A percentile compares a stretch with the other conserved stretches of the same genome.
phyloP scores from a whole-genome alignment of 148 eudicot genomes.

The Linanthus parryae region DNA sequence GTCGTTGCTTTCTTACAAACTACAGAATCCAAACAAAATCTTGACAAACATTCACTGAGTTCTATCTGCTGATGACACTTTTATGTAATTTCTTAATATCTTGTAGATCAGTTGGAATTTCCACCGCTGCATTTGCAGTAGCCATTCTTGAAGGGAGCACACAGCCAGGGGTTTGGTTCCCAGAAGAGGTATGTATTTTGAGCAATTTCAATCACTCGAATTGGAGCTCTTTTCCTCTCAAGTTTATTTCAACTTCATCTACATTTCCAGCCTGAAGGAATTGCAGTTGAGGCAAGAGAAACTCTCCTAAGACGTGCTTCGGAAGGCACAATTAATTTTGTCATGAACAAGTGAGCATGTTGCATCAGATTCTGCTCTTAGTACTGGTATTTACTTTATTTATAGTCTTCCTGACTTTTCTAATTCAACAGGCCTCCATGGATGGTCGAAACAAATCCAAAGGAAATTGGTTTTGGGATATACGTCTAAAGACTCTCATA shows the following conservation, averaged over 20 bases:
- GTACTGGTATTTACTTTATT: not conserved
- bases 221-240: not conserved
- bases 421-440: conserved; percentile 72
- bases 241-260: conserved; percentile 1
- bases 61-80: not conserved
- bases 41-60: too few species aligned
- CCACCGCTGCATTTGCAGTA: conserved; percentile 80
- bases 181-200: conserved; percentile 75
- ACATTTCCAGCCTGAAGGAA: conserved; percentile 66
- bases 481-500: conserved; percentile 23
- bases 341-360: conserved; percentile 67
- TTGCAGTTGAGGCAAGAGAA: conserved; percentile 81
- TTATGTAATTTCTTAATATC: conserved; percentile 5
- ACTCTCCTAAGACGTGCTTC: conserved; percentile 67
- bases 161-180: conserved; percentile 97
- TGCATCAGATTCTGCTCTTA: not conserved
- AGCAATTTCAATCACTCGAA: not conserved
- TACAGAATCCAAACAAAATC: too few species aligned
- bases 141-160: conserved; percentile 93
- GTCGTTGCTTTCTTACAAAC: too few species aligned
- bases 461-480: conserved; percentile 82
- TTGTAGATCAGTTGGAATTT: conserved; percentile 74
- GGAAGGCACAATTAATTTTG: conserved; percentile 70
- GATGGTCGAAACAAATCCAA: conserved; percentile 95
- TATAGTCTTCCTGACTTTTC: conserved; percentile 7